Evolutionary conservation across 2,329 filamentous ascomycete genomes (phyloP).

Genomic region (Talaromyces sp.): DNA sequence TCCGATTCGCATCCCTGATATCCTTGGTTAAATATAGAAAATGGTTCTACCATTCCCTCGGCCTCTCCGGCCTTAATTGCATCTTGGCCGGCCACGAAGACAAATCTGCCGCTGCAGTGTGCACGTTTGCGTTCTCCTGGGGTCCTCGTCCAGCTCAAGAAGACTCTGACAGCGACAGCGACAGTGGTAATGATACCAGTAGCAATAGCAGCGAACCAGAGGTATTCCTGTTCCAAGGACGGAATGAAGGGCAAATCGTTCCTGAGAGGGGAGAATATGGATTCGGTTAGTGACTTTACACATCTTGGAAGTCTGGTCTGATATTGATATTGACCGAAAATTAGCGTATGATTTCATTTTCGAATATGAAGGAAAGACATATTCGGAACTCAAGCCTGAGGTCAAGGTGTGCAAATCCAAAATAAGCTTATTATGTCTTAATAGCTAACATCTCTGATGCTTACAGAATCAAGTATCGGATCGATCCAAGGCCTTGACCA

Average conservation of each 20-base stretch:
- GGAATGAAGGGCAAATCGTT: conserved; percentile 9
- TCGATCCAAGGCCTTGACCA: conserved; percentile 8
- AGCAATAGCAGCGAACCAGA: conserved; percentile 55
- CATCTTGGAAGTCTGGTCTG: neutral
- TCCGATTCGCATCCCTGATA: neutral
- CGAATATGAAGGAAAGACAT: conserved; percentile 12
- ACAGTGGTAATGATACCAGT: neutral
- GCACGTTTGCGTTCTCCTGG: conserved; percentile 81
- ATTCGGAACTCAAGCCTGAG: conserved; percentile 7
- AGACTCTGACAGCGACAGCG: neutral
- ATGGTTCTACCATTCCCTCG: conserved; percentile 78
- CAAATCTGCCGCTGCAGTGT: conserved; percentile 83
- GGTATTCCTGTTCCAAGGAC: conserved; percentile 77
- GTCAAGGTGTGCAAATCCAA: neutral
- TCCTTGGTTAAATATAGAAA: conserved; percentile 59
- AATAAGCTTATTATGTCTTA: neutral
- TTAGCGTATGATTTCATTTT: conserved; percentile 13
- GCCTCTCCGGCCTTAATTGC: conserved; percentile 76
- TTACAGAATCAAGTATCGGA: conserved; percentile 9
- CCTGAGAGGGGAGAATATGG: conserved; percentile 1
- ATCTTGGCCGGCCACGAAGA: conserved; percentile 76
- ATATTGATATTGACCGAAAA: neutral
- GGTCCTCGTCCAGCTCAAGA: conserved; percentile 54
- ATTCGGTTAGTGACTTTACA: neutral
- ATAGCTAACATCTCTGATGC: neutral